Evolutionary conservation across 75 land plant genomes (phyloP), one percentile per base, ranked within the genome.

Genomic region (Cupressus sempervirens): DNA sequence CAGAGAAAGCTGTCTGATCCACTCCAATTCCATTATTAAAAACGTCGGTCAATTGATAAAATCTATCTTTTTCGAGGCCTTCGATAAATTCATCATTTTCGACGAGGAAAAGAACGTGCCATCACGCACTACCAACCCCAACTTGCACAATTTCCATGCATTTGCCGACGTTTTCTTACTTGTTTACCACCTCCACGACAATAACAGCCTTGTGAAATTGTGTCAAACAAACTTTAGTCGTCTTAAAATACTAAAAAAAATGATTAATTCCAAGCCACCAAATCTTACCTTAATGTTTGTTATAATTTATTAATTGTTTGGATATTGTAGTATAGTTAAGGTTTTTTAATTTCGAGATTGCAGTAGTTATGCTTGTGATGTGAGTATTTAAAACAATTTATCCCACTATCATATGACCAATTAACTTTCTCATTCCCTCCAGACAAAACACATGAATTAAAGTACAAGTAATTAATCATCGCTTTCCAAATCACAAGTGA

Each of bases 311-410:
- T 76, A 4, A 76, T 76, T 15, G 20, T 76, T 76, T 76, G 80
- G n/a, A 76, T 3, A 16, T 56, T 3, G 20, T 16, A 16, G 20
- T 38, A 76, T 41, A 76, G 38, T 34, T 76, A 18, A 34, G 23
- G 43, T 18, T 76, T 20, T 76, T 76, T 1, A n/a, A n/a, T 41
- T 38, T 76, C 29, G 81, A 77, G 30, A 43, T 26, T 77, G 81
- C 50, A 43, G 81, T 77, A 43, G 46, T 77, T 41, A 77, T 26
- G 23, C 20, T 77, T 77, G 46, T 77, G 81, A 77, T 77, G 48
- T 20, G 81, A 43, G 43, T 30, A 43, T 43, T 77, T 10, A 43
- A 38, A 23, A 77, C 2, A 20, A 5, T 43, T 43, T 77, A 38
- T 32, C 3, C 50, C 30, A 48, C 20, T 7, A 48, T 26, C 30